Evolutionary conservation across 352 stramenopile genomes (phyloP), one percentile per base, ranked within the genome.

Genomic region (Stephanocyclus meneghinianus): DNA sequence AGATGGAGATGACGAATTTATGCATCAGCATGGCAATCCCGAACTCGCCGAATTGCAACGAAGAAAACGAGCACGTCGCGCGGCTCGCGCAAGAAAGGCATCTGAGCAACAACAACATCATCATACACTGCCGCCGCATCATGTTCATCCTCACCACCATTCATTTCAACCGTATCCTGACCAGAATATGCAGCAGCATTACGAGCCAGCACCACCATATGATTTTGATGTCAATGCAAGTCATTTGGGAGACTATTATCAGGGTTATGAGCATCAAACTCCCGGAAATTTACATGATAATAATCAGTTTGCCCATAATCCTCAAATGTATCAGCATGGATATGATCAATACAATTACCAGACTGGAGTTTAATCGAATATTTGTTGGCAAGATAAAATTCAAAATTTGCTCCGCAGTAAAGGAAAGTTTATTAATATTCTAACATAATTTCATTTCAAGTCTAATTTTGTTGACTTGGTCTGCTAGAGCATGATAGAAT

Each of bases 211-310:
- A 32, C 51, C 51, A 29, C 57, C 13, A 15, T 65, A 65, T 51
- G 57, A 65, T 16, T 65, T 51, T 51, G 57, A 65, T 51, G 9
- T 37, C 10, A 65, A 48, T 65, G 32, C 37, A 32, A 32, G 16
- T 51, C 35, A 59, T 59, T 59, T 65, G 3, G 57, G 48, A 18
- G n/a, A 48, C 32, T 51, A 32, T 65, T 65, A 65, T 51, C 57
- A 21, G 15, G 13, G 9, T 29, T 48, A 51, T 18, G 32, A 65
- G 26, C 57, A 59, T 26, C 16, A 11, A 15, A 29, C 51, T 59
- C n/a, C 51, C 16, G 26, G 2, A 30, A 59, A 26, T 59, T 35
- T 59, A 21, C 51, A 29, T 1, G 51, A 59, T 59, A 51, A 15
- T 51, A 11, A 4, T 4, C 51, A 59, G 21, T 59, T 59, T 59